Conservation (phyloP, 208 protist genomes). For the Novymonas esmeraldas region DNA sequence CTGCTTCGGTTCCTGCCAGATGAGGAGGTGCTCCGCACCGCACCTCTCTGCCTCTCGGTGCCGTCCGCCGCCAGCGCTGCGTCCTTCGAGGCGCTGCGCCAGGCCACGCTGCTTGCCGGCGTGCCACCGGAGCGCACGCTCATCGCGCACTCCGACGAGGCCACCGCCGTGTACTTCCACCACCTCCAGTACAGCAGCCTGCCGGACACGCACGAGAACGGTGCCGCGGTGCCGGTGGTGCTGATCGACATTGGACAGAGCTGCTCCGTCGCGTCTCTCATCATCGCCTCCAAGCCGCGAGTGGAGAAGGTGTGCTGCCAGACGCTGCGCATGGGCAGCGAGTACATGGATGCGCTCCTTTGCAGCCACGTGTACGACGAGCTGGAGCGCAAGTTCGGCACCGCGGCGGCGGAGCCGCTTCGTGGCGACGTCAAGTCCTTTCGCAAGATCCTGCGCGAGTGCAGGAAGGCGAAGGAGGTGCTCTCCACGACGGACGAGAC, state of each 20-base stretch:
- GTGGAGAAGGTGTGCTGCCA: conserved; percentile 44
- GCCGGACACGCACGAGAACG: conserved; percentile 16
- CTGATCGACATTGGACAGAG: conserved; percentile 69
- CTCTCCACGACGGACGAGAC: conserved; percentile 65
- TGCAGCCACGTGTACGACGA: conserved; percentile 55
- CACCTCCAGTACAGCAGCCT: conserved; percentile 61
- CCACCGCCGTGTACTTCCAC: conserved; percentile 64
- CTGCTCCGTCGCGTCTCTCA: conserved; percentile 40
- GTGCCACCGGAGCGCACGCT: conserved; percentile 43
- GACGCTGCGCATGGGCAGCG: conserved; percentile 52
- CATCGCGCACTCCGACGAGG: conserved; percentile 54
- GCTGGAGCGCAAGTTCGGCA: conserved; percentile 38
- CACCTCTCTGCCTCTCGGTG: conserved; percentile 35
- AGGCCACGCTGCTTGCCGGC: conserved; percentile 61
- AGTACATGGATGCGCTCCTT: conserved; percentile 56
- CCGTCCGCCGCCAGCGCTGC: conserved; percentile 24
- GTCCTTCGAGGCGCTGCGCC: conserved; percentile 43
- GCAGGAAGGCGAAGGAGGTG: conserved; percentile 76
- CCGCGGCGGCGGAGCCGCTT: conserved; percentile 19
- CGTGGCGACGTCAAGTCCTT: conserved; percentile 54
- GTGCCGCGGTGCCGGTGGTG: conserved; percentile 36
- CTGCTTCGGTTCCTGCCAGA: conserved; percentile 51
- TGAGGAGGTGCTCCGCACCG: conserved; percentile 8
- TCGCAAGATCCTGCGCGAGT: conserved; percentile 62
- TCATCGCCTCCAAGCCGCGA: conserved; percentile 31